Conservation (phyloP, 2,329 filamentous ascomycete genomes). For the Coniella lustricola region DNA sequence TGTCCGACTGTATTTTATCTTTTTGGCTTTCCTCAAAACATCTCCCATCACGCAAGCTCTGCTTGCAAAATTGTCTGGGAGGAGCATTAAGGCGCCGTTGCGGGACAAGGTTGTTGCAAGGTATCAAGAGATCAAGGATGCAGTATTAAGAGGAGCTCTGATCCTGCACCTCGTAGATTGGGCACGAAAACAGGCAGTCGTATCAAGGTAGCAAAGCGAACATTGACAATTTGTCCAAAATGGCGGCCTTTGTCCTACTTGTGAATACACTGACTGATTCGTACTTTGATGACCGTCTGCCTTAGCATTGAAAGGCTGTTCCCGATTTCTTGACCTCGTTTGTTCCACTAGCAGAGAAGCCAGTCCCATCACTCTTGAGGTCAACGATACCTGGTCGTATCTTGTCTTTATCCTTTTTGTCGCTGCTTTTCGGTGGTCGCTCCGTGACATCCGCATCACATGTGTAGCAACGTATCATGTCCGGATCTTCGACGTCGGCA, state of each 20-base stretch:
- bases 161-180: conserved; percentile 21
- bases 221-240: neutral
- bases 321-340: conserved; percentile 74
- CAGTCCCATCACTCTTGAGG: conserved; percentile 80
- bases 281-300: neutral
- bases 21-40: conserved; percentile 41
- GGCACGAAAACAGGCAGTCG: conserved; percentile 17
- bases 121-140: conserved; percentile 10
- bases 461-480: conserved; percentile 68
- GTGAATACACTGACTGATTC: neutral
- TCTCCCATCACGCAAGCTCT: conserved; percentile 37
- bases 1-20: conserved; percentile 62
- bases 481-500: conserved; percentile 32
- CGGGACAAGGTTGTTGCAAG: conserved; percentile 1
- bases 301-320: conserved; percentile 74
- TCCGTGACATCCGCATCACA: conserved; percentile 72
- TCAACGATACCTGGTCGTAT: conserved; percentile 68
- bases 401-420: conserved; percentile 44
- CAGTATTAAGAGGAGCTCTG: conserved; percentile 7
- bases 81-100: neutral
- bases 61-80: conserved; percentile 11
- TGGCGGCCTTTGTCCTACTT: no score
- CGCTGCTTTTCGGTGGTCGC: conserved; percentile 32
- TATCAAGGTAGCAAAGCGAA: conserved; percentile 2
- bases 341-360: conserved; percentile 81